Evolutionary conservation across 495 filamentous ascomycete species (phyloP), one percentile per base, ranked within the genome.

Genomic region (Penicillium diatomitis): DNA sequence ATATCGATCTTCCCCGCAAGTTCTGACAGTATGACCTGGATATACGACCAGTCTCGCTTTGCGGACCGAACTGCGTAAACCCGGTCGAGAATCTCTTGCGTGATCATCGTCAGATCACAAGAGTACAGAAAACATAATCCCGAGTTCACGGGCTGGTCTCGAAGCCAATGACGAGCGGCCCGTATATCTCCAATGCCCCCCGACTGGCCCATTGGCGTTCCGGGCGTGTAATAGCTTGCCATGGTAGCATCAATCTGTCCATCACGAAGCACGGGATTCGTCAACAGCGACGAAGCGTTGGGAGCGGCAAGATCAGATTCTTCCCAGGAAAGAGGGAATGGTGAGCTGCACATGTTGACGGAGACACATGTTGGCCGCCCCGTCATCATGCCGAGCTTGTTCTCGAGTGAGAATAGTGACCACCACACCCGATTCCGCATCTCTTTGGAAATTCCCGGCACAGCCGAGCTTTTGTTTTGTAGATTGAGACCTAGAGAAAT

Each of bases 381-480:
- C 5, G 79, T 84, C 67, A 84, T 82, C 12, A 74, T 66, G 29
- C 72, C 72, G n/a, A 86, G 67, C 20, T 69, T 59, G 39, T 80
- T 72, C 46, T 86, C 82, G 40, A 84, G 56, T 2, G 62, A 68
- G 49, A 77, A 80, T 3, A 86, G 50, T 29, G 78, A 77, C 76
- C 80, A 85, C 81, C 81, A 86, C 8, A 84, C 63, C 32, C 75
- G 73, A 39, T 76, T 72, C 30, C 80, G 69, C 33, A 73, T 65
- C 51, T 85, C 82, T 47, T 77, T 79, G n/a, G 81, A 69, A 4
- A 67, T 46, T 38, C 70, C 64, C 7, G 63, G 41, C 1, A 77
- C 64, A 0, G 60, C 51, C n/a, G 58, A 56, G 43, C 67, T 71
- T 10, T 72, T 74, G 50, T 73, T 83, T 37, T 76, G 78, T 47